Conservation (phyloP, 768 basidiomycete genomes). For the Cystoderma amianthinum region DNA sequence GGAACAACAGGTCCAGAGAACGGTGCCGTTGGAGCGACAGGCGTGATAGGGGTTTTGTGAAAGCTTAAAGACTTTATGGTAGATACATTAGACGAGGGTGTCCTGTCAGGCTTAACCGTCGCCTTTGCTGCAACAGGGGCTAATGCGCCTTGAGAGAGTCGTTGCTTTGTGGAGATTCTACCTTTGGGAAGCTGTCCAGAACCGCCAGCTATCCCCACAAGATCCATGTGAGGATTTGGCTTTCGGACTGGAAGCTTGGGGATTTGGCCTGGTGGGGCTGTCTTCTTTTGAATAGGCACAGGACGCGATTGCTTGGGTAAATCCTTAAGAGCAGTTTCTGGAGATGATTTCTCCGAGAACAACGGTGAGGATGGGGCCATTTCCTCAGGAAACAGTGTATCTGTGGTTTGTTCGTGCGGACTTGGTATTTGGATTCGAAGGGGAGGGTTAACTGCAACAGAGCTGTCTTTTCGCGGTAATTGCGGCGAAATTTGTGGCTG, state of each 20-base stretch:
- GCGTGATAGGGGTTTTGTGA: constrained; percentile 28
- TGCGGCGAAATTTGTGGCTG: too few relatives aligned
- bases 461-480: neutral
- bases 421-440: too few relatives aligned
- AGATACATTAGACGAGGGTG: constrained; percentile 4
- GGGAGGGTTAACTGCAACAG: too few relatives aligned
- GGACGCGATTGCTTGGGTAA: constrained; percentile 7
- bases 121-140: constrained; percentile 28
- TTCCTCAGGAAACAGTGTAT: neutral
- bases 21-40: neutral
- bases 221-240: constrained; percentile 15
- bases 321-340: constrained; percentile 7
- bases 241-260: constrained; percentile 10
- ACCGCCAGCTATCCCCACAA: constrained; percentile 7
- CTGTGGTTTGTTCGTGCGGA: too few relatives aligned
- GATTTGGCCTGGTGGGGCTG: constrained; percentile 3
- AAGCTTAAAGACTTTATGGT: constrained; percentile 27
- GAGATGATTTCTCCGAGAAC: constrained; percentile 6
- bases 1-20: neutral
- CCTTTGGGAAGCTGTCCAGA: constrained; percentile 18
- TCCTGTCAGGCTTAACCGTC: constrained; percentile 7
- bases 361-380: neutral
- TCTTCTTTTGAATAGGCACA: constrained; percentile 7
- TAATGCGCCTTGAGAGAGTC: constrained; percentile 33
- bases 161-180: constrained; percentile 46